phyloP scores from a whole-genome alignment of 2,329 filamentous ascomycete species.

The Penicillium sp. region DNA sequence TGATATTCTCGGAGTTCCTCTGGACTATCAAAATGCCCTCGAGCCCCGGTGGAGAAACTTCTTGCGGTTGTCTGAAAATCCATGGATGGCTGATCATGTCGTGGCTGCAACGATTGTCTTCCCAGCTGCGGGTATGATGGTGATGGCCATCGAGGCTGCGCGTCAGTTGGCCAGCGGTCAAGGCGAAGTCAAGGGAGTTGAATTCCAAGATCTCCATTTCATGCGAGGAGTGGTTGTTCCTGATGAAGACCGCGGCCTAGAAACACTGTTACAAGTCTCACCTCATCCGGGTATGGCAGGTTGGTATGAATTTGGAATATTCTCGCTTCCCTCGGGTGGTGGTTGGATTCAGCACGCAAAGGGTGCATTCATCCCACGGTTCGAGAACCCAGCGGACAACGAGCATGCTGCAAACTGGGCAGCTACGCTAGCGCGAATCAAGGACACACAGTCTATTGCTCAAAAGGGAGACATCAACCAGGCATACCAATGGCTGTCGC shows the following conservation, averaged over 20 bases:
- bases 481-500: conserved; percentile 25
- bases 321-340: conserved; percentile 20
- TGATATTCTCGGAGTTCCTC: conserved; percentile 29
- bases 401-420: conserved; percentile 18
- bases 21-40: conserved; percentile 23
- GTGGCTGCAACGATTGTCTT: conserved; percentile 26
- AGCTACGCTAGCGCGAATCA: conserved; percentile 15
- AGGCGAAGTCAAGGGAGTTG: conserved; percentile 16
- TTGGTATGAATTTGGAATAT: conserved; percentile 25
- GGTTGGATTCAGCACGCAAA: conserved; percentile 24
- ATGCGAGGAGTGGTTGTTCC: conserved; percentile 23
- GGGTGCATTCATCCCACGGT: conserved; percentile 16
- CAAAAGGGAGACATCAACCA: conserved; percentile 14
- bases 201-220: conserved; percentile 22
- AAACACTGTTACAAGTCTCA: conserved; percentile 20
- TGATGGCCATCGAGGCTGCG: conserved; percentile 27
- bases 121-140: conserved; percentile 28
- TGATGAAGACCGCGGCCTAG: conserved; percentile 21
- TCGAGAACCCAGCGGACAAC: conserved; percentile 7
- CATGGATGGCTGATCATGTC: conserved; percentile 53
- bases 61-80: conserved; percentile 21
- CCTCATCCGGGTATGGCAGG: conserved; percentile 19
- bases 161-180: conserved; percentile 19
- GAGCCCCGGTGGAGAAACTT: conserved; percentile 51
- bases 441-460: conserved; percentile 18